A percentile compares a stretch with the other conserved stretches of the same genome.
Evolutionary conservation across 2,329 filamentous ascomycete genomes (phyloP).

Genomic region (Neoscytalidium dimidiatum): DNA sequence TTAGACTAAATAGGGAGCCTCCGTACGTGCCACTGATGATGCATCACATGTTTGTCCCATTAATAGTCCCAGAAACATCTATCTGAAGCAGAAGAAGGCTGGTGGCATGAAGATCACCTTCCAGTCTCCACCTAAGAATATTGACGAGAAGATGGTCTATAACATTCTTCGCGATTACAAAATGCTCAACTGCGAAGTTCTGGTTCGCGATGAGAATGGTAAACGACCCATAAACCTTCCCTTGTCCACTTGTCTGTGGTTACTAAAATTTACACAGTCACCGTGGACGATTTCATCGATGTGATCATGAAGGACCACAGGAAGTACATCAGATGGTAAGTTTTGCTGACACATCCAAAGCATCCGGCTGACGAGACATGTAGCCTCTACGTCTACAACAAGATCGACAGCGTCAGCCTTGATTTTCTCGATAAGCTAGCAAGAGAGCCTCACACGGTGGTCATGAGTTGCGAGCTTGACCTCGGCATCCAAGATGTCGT

Average conservation of each 20-base stretch:
- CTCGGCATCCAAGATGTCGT: constrained; percentile 92
- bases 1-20: constrained; percentile 85
- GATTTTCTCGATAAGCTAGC: constrained; percentile 92
- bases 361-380: background rate
- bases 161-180: constrained; percentile 99
- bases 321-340: constrained; percentile 80
- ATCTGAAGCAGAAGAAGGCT: constrained; percentile 92
- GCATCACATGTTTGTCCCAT: background rate
- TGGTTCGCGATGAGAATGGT: constrained; percentile 89
- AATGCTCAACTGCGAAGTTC: constrained; percentile 94
- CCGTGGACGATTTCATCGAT: constrained; percentile 98
- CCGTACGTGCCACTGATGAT: constrained; percentile 57
- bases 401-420: constrained; percentile 92
- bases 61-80: constrained; percentile 74
- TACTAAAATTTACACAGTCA: constrained; percentile 54
- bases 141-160: constrained; percentile 98
- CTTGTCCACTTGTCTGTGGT: background rate
- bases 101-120: constrained; percentile 99
- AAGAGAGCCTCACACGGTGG: constrained; percentile 87
- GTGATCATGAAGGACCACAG: constrained; percentile 99
- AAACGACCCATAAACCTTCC: constrained; percentile 22
- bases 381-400: constrained; percentile 97
- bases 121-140: constrained; percentile 78
- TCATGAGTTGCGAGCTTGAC: constrained; percentile 97
- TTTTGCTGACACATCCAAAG: background rate